phyloP scores from a whole-genome alignment of 2,329 filamentous ascomycete species.

The Cercospora sp. region DNA sequence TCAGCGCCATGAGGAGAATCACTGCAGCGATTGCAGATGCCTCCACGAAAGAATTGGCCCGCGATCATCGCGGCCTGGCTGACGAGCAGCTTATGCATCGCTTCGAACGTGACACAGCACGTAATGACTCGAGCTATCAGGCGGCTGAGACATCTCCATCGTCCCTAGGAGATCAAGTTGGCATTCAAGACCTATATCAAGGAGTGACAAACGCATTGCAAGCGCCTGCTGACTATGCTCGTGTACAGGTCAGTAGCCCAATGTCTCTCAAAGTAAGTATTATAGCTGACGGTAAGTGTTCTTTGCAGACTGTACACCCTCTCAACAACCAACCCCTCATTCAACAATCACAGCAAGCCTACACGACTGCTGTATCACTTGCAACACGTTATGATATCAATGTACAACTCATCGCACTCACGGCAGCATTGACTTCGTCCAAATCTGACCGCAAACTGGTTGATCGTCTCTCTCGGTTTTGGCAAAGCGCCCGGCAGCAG shows the following conservation, averaged over 20 bases:
- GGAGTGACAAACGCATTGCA: slow-evolving; percentile 37
- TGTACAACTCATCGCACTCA: slow-evolving; percentile 17
- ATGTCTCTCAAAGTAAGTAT: slow-evolving; percentile 33
- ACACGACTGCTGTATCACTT: slow-evolving; percentile 24
- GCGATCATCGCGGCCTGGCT: slow-evolving; percentile 29
- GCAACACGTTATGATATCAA: slow-evolving; percentile 30
- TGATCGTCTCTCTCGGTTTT: slow-evolving; percentile 23
- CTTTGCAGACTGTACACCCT: slow-evolving; percentile 46
- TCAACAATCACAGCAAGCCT: slow-evolving; percentile 28
- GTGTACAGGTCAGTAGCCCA: slow-evolving; percentile 40
- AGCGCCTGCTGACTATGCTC: slow-evolving; percentile 43
- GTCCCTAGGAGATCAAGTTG: neutral
- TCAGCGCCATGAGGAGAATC: slow-evolving; percentile 22
- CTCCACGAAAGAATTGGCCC: slow-evolving; percentile 1
- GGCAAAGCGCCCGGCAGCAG: slow-evolving; percentile 17
- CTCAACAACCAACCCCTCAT: slow-evolving; percentile 49
- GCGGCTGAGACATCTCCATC: neutral
- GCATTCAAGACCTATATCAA: slow-evolving; percentile 37
- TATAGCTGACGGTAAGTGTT: slow-evolving; percentile 40
- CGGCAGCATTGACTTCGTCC: slow-evolving; percentile 14
- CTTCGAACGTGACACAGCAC: slow-evolving; percentile 13
- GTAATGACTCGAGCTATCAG: neutral
- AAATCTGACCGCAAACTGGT: slow-evolving; percentile 24
- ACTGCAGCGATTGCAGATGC: neutral
- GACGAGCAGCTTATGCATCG: slow-evolving; percentile 25